Conservation (phyloP, 257 asterid species). For the Asclepias syriaca region DNA sequence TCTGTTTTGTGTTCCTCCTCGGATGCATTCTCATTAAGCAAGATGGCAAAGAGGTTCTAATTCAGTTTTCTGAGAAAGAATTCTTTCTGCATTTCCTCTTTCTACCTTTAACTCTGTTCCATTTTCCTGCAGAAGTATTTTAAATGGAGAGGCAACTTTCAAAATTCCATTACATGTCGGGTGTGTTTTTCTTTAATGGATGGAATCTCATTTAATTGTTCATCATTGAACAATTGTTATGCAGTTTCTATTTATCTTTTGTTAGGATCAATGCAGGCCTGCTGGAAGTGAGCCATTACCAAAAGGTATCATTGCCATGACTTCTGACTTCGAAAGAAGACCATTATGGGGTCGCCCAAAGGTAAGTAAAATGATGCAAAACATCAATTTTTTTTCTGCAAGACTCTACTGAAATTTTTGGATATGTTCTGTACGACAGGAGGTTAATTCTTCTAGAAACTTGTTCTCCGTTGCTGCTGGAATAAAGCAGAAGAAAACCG, state of each 20-base stretch:
- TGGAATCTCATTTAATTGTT: too few relatives aligned
- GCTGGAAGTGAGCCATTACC: slow-evolving; percentile 75
- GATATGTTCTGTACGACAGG: slow-evolving; percentile 28
- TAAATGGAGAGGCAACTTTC: slow-evolving; percentile 23
- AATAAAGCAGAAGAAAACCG: slow-evolving; percentile 61
- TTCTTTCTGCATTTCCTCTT: not conserved
- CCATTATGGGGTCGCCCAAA: slow-evolving; percentile 84
- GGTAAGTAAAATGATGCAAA: slow-evolving; percentile 33
- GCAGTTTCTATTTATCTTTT: slow-evolving; percentile 16
- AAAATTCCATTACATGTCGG: slow-evolving; percentile 36
- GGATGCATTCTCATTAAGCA: slow-evolving; percentile 27
- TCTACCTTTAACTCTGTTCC: slow-evolving; percentile 6
- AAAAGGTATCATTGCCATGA: slow-evolving; percentile 52
- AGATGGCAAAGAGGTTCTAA: slow-evolving; percentile 38
- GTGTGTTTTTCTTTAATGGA: slow-evolving; percentile 34
- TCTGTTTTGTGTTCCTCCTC: slow-evolving; percentile 30
- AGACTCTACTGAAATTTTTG: not conserved
- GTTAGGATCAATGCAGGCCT: slow-evolving; percentile 57
- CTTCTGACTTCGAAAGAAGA: slow-evolving; percentile 67
- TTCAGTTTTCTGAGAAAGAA: not conserved
- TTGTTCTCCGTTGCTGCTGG: slow-evolving; percentile 70
- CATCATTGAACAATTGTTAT: not conserved
- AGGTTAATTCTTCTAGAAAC: slow-evolving; percentile 31
- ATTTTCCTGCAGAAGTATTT: slow-evolving; percentile 40
- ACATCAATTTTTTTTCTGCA: not conserved